A percentile compares a stretch with the other conserved stretches of the same genome.
Conservation (phyloP, 805 yeast genomes). For the Nakazawaea holstii region DNA sequence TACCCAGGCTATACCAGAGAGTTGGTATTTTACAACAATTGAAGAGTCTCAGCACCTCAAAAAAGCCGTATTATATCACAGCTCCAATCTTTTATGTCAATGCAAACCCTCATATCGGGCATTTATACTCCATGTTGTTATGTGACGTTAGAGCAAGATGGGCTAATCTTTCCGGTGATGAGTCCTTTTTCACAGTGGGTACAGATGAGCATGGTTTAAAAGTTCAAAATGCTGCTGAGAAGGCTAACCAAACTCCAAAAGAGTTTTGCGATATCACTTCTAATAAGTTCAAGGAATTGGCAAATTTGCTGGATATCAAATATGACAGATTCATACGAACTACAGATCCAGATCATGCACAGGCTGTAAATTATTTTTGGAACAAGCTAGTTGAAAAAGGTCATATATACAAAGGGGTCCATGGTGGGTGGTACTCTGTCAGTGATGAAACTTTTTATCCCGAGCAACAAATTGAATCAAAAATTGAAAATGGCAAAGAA, state of each 20-base stretch:
- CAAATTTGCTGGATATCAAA: constrained; percentile 47
- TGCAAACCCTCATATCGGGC: constrained; percentile 94
- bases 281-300: constrained; percentile 57
- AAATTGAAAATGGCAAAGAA: constrained; percentile 25
- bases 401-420: constrained; percentile 74
- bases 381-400: constrained; percentile 49
- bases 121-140: constrained; percentile 78
- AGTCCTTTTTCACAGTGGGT: constrained; percentile 70
- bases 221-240: constrained; percentile 79
- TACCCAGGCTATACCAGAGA: not conserved
- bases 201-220: constrained; percentile 97
- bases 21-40: not conserved
- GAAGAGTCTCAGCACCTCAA: constrained; percentile 10
- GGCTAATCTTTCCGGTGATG: constrained; percentile 42
- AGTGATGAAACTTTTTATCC: constrained; percentile 95
- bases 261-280: constrained; percentile 69
- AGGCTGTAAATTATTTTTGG: constrained; percentile 71
- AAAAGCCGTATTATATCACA: constrained; percentile 44
- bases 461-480: constrained; percentile 58
- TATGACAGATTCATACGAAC: constrained; percentile 85
- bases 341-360: constrained; percentile 75
- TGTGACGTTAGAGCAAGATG: constrained; percentile 79
- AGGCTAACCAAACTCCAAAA: constrained; percentile 47
- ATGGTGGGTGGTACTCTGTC: constrained; percentile 91
- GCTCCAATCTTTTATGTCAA: constrained; percentile 96